Evolutionary conservation across 371 early-diverging fungal species (phyloP).

Genomic region (Phascolomyces articulosus): DNA sequence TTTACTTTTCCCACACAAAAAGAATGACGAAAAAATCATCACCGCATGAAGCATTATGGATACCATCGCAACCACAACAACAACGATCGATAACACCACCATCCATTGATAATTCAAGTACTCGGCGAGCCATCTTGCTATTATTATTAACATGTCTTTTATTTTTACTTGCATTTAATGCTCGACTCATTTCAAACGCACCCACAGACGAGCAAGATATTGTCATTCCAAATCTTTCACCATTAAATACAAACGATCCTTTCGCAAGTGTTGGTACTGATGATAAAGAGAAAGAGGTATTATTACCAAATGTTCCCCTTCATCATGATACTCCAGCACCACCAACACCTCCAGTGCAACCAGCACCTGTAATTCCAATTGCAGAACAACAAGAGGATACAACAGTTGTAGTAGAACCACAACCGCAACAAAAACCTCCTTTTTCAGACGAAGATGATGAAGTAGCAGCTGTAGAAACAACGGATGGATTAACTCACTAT

Average conservation of each 20-base stretch:
- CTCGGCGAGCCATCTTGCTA: neutral
- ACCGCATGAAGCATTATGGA: constrained; percentile 2
- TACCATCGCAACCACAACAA: neutral
- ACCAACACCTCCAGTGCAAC: neutral
- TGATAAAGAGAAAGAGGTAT: neutral
- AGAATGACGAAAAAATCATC: constrained; percentile 2
- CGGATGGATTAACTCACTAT: constrained; percentile 41
- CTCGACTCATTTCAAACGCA: neutral
- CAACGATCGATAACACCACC: neutral
- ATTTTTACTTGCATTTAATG: neutral
- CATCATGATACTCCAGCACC: neutral
- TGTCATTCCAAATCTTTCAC: neutral
- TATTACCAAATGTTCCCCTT: neutral
- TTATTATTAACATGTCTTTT: constrained; percentile 1
- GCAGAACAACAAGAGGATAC: neutral
- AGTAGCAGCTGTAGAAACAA: neutral
- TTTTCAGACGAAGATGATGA: constrained; percentile 5
- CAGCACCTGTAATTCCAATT: neutral
- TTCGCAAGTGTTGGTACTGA: too few species aligned
- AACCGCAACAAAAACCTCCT: neutral
- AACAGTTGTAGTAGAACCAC: too few species aligned
- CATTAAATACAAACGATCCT: neutral
- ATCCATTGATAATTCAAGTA: neutral
- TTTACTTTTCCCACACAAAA: constrained; percentile 4
- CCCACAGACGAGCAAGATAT: neutral